Base-by-base conservation (phyloP, 306 rosid species). In the Cucumis cinereus region DNA sequence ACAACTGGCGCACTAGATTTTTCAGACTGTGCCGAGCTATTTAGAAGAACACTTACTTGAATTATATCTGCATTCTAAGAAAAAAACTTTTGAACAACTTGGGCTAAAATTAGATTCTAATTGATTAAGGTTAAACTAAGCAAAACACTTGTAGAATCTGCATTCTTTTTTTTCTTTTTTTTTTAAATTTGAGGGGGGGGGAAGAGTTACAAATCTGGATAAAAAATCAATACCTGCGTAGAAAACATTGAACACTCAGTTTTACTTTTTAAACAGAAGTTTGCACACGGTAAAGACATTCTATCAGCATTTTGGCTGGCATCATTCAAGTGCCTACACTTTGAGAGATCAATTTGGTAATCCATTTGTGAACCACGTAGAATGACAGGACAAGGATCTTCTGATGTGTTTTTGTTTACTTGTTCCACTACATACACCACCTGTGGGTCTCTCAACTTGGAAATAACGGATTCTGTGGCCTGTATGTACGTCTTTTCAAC, bases 41-140 rank as follows among this genome's bases (percentile, higher is more conserved):
- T 91, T 71, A 89, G 81, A 43, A 88, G 83, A 82, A 93, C 83
- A 83, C 87, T 87, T 77, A 91, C 91, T 84, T 91, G 88, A 84
- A 94, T 80, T 69, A 50, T 80, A 91, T 88, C 98, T 91, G 98
- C 92, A 89, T 81, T 87, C 98, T 91, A 90, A 84, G 92, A 75
- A 86, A 59, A 74, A 75, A 84, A 52, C 62, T 47, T 80, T 55
- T 87, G 75, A 82, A 58, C 77, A 88, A 81, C 41, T 79, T 77
- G 64, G 33, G 58, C 73, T 45, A 10, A 85, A 71, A 0, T 4
- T 16, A 45, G 38, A 69, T 26, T 77, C 76, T 54, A 57, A 82
- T 63, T 64, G 69, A 57, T 72, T 60, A 40, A 20, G 23, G 83
- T 59, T 66, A 66, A 83, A 78, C 55, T 49, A 22, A 55, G 56